These are phyloP conservation scores for Aspergillus flavus DNA, from an alignment of 2,329 filamentous ascomycete genomes.

Conservation along the genomic window DNA sequence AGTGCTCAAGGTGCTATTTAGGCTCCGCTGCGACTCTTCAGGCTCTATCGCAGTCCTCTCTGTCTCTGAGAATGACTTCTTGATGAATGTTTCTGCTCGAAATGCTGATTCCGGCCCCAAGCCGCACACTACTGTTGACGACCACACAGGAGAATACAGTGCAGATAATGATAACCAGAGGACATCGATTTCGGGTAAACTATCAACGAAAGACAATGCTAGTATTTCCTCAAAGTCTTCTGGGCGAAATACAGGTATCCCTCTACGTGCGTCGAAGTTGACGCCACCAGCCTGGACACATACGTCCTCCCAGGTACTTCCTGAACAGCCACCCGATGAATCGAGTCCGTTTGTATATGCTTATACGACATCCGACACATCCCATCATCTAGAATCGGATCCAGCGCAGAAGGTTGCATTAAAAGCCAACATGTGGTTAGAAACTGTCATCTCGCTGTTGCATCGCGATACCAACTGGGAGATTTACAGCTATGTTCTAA, in stretches of 20 bases:
- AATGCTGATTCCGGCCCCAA: conserved; percentile 56
- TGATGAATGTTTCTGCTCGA: conserved; percentile 73
- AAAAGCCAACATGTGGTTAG: conserved; percentile 72
- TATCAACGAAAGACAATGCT: conserved; percentile 34
- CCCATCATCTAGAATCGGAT: conserved; percentile 29
- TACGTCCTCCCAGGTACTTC: conserved; percentile 55
- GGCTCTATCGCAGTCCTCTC: conserved; percentile 73
- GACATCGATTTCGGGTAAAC: conserved; percentile 30
- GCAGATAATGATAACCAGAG: conserved; percentile 41
- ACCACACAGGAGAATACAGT: conserved; percentile 38
- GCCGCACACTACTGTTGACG: conserved; percentile 45
- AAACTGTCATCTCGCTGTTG: conserved; percentile 72
- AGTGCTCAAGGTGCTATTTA: conserved; percentile 77
- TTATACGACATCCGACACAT: conserved; percentile 42
- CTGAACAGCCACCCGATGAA: conserved; percentile 53
- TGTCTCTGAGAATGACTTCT: conserved; percentile 70
- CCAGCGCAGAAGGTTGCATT: conserved; percentile 50
- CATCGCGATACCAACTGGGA: conserved; percentile 83
- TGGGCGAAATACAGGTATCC: conserved; percentile 36
- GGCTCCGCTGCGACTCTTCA: conserved; percentile 79
- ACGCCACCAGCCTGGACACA: conserved; percentile 60
- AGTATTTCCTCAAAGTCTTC: conserved; percentile 34
- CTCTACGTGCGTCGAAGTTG: conserved; percentile 37
- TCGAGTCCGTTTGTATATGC: conserved; percentile 57
- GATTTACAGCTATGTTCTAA: conserved; percentile 85